Evolutionary conservation across 495 filamentous ascomycete species (phyloP).

Genomic region (Aspergillus cristatus): DNA sequence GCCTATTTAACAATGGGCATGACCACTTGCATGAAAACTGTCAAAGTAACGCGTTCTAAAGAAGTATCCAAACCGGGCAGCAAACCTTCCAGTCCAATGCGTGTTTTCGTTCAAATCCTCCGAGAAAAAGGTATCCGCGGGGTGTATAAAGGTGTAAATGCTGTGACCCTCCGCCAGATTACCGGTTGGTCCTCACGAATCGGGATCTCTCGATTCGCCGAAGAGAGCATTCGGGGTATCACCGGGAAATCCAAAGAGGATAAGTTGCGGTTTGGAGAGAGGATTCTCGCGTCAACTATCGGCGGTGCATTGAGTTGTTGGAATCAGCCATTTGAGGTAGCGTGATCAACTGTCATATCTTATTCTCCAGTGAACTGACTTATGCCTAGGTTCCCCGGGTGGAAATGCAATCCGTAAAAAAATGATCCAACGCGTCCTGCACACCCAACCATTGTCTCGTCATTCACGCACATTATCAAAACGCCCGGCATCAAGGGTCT

Average conservation of each 20-base stretch:
- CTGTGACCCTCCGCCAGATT: constrained; percentile 8
- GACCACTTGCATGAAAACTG: constrained; percentile 11
- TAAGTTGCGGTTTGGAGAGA: constrained; percentile 6
- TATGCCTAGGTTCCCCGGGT: constrained; percentile 2
- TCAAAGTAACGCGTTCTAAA: constrained; percentile 6
- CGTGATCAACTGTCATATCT: neutral
- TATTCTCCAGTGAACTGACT: neutral
- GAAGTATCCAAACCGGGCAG: neutral
- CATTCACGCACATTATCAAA: constrained; percentile 6
- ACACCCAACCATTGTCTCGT: constrained; percentile 4
- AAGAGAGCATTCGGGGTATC: constrained; percentile 5
- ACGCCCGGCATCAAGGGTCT: constrained; percentile 6
- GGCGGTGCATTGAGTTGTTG: constrained; percentile 9
- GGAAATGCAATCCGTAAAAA: constrained; percentile 13
- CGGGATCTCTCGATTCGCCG: constrained; percentile 12
- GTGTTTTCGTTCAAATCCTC: constrained; percentile 3
- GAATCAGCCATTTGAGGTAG: constrained; percentile 14
- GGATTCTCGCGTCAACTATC: constrained; percentile 10
- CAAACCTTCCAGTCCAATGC: constrained; percentile 2
- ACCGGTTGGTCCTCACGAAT: constrained; percentile 10
- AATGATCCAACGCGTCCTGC: constrained; percentile 8
- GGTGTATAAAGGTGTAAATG: constrained; percentile 9
- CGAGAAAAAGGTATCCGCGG: constrained; percentile 1
- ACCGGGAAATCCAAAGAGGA: constrained; percentile 5
- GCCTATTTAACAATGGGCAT: constrained; percentile 8